Conservation (phyloP, 140 eudicot genomes). For the Oenanthe javanica region DNA sequence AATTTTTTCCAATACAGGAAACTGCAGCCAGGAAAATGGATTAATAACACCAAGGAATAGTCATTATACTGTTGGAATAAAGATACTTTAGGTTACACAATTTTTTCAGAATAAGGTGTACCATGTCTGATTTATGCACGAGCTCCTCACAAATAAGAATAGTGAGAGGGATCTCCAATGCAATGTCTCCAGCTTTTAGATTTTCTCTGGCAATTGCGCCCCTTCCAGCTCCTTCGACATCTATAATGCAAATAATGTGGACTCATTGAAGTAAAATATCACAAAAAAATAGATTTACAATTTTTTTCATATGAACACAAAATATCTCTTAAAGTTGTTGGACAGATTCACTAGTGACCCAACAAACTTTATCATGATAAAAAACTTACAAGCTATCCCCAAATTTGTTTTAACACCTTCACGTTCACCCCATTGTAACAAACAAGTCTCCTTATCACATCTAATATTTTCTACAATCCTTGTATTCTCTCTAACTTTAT, state of each 20-base stretch:
- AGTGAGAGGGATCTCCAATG: constrained; percentile 64
- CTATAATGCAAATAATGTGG: constrained; percentile 22
- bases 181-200: constrained; percentile 71
- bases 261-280: background rate
- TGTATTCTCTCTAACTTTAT: constrained; percentile 26
- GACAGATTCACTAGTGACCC: background rate
- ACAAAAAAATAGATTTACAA: background rate
- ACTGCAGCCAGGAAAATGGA: constrained; percentile 30
- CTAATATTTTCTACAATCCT: constrained; percentile 26
- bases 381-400: constrained; percentile 61
- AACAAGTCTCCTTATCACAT: constrained; percentile 42
- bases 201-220: constrained; percentile 75
- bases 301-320: background rate
- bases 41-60: background rate
- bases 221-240: constrained; percentile 94
- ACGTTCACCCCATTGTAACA: constrained; percentile 62
- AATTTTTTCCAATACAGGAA: constrained; percentile 48
- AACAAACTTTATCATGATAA: background rate
- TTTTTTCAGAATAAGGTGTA: constrained; percentile 14
- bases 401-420: constrained; percentile 54
- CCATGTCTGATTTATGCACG: constrained; percentile 65
- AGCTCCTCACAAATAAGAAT: constrained; percentile 60
- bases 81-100: background rate
- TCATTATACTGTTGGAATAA: background rate
- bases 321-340: constrained; percentile 4